phyloP scores from a whole-genome alignment of 179 eudicot genomes.

The Spinacia oleracea region DNA sequence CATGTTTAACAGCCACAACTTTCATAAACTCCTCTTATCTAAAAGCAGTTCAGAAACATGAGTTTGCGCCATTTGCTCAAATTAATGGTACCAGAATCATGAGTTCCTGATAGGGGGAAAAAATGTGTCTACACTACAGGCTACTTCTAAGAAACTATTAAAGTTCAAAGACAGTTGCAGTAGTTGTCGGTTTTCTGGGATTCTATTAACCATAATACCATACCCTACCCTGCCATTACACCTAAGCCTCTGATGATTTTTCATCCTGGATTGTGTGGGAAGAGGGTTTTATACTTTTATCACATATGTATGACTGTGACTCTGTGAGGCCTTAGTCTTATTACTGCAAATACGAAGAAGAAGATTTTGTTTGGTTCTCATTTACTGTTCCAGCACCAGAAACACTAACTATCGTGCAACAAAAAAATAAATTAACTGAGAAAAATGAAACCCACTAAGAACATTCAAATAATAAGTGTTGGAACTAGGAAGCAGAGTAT shows the following conservation, averaged over 20 bases:
- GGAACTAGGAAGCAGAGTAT: neutral
- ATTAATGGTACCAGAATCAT: neutral
- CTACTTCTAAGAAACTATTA: neutral
- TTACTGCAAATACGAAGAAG: neutral
- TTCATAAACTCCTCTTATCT: neutral
- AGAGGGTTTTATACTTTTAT: neutral
- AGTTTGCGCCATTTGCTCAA: neutral
- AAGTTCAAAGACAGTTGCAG: neutral
- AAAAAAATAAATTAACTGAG: too few relatives aligned
- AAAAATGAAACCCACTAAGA: neutral
- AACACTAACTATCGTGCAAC: too few relatives aligned
- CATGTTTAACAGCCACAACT: neutral
- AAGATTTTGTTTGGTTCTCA: neutral
- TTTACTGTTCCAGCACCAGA: neutral
- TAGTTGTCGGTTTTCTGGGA: neutral
- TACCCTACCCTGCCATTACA: neutral
- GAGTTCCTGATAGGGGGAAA: neutral
- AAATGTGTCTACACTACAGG: neutral
- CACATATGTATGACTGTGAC: neutral
- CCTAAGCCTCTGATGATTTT: neutral
- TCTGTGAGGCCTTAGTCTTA: neutral
- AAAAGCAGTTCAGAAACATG: neutral
- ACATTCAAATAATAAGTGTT: neutral
- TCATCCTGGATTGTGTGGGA: neutral
- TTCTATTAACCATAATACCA: neutral